Evolutionary conservation across 1,139 yeast genomes (phyloP).

Genomic region (Tardiomyces depauwii): DNA sequence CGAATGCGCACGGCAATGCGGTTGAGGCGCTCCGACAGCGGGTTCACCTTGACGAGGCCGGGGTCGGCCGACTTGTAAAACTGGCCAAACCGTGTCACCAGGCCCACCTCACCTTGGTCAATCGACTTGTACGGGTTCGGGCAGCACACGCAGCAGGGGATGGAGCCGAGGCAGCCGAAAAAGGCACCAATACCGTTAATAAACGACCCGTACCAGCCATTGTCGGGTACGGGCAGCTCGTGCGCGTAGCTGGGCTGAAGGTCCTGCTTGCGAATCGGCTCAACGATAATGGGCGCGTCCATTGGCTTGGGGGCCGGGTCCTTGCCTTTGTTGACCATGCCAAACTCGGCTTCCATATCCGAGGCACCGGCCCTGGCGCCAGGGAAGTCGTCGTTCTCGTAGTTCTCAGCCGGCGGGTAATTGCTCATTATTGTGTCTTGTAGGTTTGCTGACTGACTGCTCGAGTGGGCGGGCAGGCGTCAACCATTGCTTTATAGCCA

Average conservation of each 20-base stretch:
- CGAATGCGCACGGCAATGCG: slow-evolving; percentile 47
- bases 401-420: too few relatives aligned
- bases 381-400: too few relatives aligned
- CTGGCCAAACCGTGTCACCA: slow-evolving; percentile 60
- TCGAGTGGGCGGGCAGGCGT: too few relatives aligned
- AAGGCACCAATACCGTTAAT: slow-evolving; percentile 35
- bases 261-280: slow-evolving; percentile 23
- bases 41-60: slow-evolving; percentile 55
- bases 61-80: slow-evolving; percentile 59
- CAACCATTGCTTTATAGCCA: too few relatives aligned
- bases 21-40: slow-evolving; percentile 48
- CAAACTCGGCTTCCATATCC: neutral
- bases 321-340: neutral
- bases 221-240: slow-evolving; percentile 25
- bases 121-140: slow-evolving; percentile 53
- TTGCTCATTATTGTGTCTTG: too few relatives aligned
- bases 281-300: slow-evolving; percentile 18
- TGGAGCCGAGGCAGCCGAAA: slow-evolving; percentile 44
- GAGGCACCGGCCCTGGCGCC: too few relatives aligned
- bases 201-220: slow-evolving; percentile 31
- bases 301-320: neutral
- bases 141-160: slow-evolving; percentile 48
- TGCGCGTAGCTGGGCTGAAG: slow-evolving; percentile 28
- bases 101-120: slow-evolving; percentile 60
- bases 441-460: too few relatives aligned